Base-by-base conservation (phyloP, 2,329 filamentous ascomycete genomes). In the Monosporascus sp. region DNA sequence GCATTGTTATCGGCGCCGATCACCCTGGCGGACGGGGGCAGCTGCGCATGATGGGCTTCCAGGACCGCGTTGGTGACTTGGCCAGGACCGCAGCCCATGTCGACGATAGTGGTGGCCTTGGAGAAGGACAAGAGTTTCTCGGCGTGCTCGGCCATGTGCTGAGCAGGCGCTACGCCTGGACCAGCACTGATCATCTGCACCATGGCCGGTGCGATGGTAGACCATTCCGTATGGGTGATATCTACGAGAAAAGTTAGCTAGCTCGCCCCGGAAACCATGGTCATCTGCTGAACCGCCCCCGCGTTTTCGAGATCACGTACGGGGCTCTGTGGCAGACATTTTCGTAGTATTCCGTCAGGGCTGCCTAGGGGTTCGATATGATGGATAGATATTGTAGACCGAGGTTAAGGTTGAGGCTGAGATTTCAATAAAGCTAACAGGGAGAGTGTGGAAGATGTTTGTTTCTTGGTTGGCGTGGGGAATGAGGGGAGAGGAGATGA, bases 81-180 rank as follows among this genome's bases (percentile, higher is more conserved):
- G 5, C 57, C 54, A 0, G 56, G 54, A 11, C 57, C 57, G 47
- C 56, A 59, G 14, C 56, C 55, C 50, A 56, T 57, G 36, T 59
- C 56, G 37, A 59, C 50, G 25, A 57, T 27, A 25, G 42, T 25
- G 11, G 46, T 56, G 27, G 55, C 52, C 17, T 51, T 24, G 31
- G 57, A 52, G 25, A 59, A 56, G 6, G 55, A 50, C 54, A 54
- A 22, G 9, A 57, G 27, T 11, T 50, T 24, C 22, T 56, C 42
- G 18, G 24, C 20, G 20, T 48, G 36, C 25, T 52, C 22, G 11
- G 51, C 53, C 50, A 59, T 57, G 48, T 50, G 42, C 14, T 54
- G 25, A 20, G 53, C 54, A 17, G 57, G 55, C 15, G 48, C 55
- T 17, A 54, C 51, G 3, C 55, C 55, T 2, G 55, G 57, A 2